phyloP scores from a whole-genome alignment of 176 grass and related monocot species.

The Thalia dealbata region DNA sequence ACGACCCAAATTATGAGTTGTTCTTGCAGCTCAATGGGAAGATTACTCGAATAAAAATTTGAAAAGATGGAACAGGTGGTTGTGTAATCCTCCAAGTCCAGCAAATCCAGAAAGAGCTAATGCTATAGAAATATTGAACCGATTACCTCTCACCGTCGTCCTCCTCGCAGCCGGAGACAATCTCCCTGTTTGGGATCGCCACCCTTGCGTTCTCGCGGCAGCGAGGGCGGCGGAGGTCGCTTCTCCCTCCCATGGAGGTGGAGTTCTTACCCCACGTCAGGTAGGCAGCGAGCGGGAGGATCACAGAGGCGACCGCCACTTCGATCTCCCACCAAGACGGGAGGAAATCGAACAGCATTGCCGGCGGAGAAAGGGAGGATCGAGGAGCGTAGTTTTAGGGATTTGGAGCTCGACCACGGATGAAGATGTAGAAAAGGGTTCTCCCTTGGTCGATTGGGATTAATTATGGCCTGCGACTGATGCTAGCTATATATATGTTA shows the following conservation, averaged over 20 bases:
- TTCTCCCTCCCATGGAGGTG: not conserved
- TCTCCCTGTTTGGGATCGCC: slow-evolving; percentile 3
- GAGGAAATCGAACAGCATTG: slow-evolving; percentile 35
- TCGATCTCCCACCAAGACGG: slow-evolving; percentile 80
- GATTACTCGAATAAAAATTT: too few species aligned
- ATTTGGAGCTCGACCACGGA: not conserved
- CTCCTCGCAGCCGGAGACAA: slow-evolving; percentile 9
- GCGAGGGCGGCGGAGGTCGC: not conserved
- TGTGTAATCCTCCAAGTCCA: too few species aligned
- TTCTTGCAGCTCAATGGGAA: too few species aligned
- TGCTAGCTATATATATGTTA: too few species aligned
- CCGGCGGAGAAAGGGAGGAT: not conserved
- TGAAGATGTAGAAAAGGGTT: too few species aligned
- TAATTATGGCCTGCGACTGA: too few species aligned
- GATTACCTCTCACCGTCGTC: slow-evolving; percentile 19
- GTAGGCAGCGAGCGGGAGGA: slow-evolving; percentile 33
- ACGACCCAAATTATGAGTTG: too few species aligned
- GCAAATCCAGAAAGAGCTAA: not conserved
- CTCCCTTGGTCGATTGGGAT: too few species aligned
- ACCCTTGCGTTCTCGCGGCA: not conserved
- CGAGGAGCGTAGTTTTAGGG: not conserved
- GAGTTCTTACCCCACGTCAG: slow-evolving; percentile 33
- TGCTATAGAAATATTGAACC: not conserved
- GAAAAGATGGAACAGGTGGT: too few species aligned
- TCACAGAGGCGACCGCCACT: slow-evolving; percentile 44